Evolutionary conservation across 495 filamentous ascomycete species (phyloP).

Genomic region (Aspergillus bridgeri): DNA sequence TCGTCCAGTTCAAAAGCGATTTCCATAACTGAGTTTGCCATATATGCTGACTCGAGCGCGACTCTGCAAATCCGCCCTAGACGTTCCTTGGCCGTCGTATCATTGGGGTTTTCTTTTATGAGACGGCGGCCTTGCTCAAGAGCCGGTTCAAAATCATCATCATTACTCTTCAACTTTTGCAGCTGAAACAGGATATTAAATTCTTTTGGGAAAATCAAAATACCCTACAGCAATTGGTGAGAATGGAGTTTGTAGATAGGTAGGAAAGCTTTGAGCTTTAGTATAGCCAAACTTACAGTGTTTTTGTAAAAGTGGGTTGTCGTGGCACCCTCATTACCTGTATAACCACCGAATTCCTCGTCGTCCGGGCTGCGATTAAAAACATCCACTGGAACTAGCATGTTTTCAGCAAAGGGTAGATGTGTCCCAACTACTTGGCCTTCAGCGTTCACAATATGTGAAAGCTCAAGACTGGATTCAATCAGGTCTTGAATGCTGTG

Average conservation of each 20-base stretch:
- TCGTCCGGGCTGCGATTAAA: not conserved
- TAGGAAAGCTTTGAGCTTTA: not conserved
- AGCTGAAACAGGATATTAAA: not conserved
- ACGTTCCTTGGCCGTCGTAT: not conserved
- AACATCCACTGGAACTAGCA: not conserved
- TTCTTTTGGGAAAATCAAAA: not conserved
- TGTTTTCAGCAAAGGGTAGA: not conserved
- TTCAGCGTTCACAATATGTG: not conserved
- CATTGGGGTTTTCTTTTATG: conserved; percentile 3
- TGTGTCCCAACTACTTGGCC: not conserved
- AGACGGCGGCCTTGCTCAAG: not conserved
- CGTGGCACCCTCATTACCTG: conserved; percentile 3
- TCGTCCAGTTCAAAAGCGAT: conserved; percentile 5
- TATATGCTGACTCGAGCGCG: not conserved
- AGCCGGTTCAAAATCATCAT: conserved; percentile 4
- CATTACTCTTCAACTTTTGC: conserved; percentile 1
- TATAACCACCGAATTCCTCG: conserved; percentile 1
- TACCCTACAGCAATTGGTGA: not conserved
- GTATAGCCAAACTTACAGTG: conserved; percentile 1
- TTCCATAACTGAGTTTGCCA: not conserved
- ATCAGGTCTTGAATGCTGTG: not conserved
- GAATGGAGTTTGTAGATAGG: not conserved
- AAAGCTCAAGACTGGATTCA: conserved; percentile 3
- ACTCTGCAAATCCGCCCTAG: not conserved
- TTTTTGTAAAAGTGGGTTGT: conserved; percentile 3